Base-by-base conservation (phyloP, 2,329 filamentous ascomycete genomes). In the Triangularia verruculosa region DNA sequence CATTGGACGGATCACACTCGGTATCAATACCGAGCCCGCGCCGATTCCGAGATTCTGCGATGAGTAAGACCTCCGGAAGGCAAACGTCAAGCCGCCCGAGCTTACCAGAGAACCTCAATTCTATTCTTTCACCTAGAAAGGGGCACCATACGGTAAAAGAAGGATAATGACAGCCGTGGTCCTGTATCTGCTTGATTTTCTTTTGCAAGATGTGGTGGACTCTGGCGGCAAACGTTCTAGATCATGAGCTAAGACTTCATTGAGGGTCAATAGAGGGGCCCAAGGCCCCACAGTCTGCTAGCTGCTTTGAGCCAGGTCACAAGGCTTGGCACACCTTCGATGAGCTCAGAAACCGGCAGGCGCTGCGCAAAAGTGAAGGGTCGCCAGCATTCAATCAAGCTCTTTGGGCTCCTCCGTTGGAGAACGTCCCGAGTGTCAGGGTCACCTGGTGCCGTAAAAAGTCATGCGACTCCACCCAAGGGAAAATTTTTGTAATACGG, bases 361-460 rank as follows among this genome's bases (percentile, higher is more conserved):
- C 34, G 30, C 27, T 28, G 30, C 7, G 17, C 27, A 57, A 25
- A 56, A 56, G 24, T 27, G 34, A 28, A 57, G 54, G 27, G 17
- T 34, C 27, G n/a, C 32, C 9, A 43, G 34, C 34, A 4, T 17
- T n/a, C 34, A 43, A 6, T 43, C 34, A n/a, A 43, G 34, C 34
- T 43, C 39, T 20, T 47, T 47, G n/a, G 39, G 39, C 39, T 20
- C 13, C 30, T 6, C 34, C 13, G 34, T 15, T 39, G 13, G 34
- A 39, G 2, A 39, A 5, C 13, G 39, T 47, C 39, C 39, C 17
- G 20, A 39, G 20, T 20, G 12, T 12, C 39, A 9, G 20, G 30
- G 39, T 58, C 56, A 58, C 56, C 30, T 47, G 56, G 30, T 47
- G 20, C 17, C 20, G 20, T 11, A 47, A n/a, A 43, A 58, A 58